Percentiles rank a stretch among this genome's conserved stretches.
Conservation (phyloP, 1,284 basidiomycete species). For the Leccinum cinnamomeum region DNA sequence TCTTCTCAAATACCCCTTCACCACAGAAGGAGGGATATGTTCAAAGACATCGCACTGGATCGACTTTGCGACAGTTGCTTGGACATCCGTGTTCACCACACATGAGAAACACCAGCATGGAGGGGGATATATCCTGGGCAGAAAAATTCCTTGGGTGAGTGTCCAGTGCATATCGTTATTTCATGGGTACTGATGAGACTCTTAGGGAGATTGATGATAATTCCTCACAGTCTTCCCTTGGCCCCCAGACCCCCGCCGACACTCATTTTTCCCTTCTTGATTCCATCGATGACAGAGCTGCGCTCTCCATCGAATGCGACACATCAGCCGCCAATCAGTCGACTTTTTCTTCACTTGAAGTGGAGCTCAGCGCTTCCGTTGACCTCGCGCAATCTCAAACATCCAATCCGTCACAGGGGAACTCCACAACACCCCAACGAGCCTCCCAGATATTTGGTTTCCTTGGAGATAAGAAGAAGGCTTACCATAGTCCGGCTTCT, state of each 20-base stretch:
- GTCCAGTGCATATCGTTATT: neutral
- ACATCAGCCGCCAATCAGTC: slow-evolving; percentile 44
- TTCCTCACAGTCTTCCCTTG: slow-evolving; percentile 49
- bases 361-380: slow-evolving; percentile 57
- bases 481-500: slow-evolving; percentile 36
- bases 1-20: slow-evolving; percentile 63
- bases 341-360: slow-evolving; percentile 68
- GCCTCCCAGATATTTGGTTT: slow-evolving; percentile 72
- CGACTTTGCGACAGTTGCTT: slow-evolving; percentile 69
- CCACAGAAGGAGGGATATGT: slow-evolving; percentile 43
- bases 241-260: slow-evolving; percentile 45
- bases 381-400: slow-evolving; percentile 37
- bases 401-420: slow-evolving; percentile 29
- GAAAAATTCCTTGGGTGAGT: slow-evolving; percentile 67
- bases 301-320: slow-evolving; percentile 48
- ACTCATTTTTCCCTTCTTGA: slow-evolving; percentile 34
- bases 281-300: slow-evolving; percentile 36
- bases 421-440: slow-evolving; percentile 54
- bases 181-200: slow-evolving; percentile 3
- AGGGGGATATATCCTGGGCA: slow-evolving; percentile 80
- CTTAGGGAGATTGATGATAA: slow-evolving; percentile 48
- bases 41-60: slow-evolving; percentile 60
- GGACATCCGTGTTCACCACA: slow-evolving; percentile 48
- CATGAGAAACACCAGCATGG: slow-evolving; percentile 36
- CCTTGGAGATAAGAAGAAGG: slow-evolving; percentile 46